Base-by-base conservation (phyloP, 2,329 filamentous ascomycete genomes). In the Aspergillus alliaceus region DNA sequence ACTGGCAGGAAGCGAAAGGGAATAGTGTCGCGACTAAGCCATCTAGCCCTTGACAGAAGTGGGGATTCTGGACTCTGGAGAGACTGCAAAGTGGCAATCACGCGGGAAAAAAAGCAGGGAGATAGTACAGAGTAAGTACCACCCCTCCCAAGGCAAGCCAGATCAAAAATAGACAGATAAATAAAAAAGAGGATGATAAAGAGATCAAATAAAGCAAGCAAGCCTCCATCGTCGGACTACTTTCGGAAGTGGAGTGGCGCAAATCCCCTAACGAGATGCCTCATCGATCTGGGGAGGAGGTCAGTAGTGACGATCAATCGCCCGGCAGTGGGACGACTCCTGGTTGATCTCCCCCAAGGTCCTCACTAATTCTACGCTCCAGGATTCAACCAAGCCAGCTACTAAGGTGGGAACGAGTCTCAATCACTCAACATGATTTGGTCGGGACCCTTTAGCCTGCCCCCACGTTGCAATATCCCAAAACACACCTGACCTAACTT, bases 41-140 rank as follows among this genome's bases (percentile, higher is more conserved):
- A 18, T 25, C 47, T 56, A 56, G 53, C 32, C 29, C 39, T 40
- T 56, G 47, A 56, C 53, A 47, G 53, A 46, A 56, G 53, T 56
- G 53, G 53, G 25, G 53, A 18, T 29, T 29, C 5, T 29, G 27
- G 27, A 29, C 48, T n/a, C 9, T 9, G 22, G 37, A 44, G 25
- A 31, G n/a, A n/a, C n/a, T n/a, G n/a, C n/a, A n/a, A n/a, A n/a
- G n/a, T n/a, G n/a, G n/a, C n/a, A n/a, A n/a, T n/a, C n/a, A n/a
- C n/a, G n/a, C n/a, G n/a, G n/a, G n/a, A n/a, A n/a, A n/a, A n/a
- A n/a, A n/a, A n/a, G n/a, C n/a, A n/a, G n/a, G n/a, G n/a, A n/a
- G n/a, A n/a, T n/a, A n/a, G n/a, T 32, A 22, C 27, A 22, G n/a
- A 31, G n/a, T 48, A 14, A 27, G n/a, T 22, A 31, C 4, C n/a